These are phyloP conservation scores for Rehmannia glutinosa DNA, from an alignment of 257 asterid genomes.

Conservation along the genomic window DNA sequence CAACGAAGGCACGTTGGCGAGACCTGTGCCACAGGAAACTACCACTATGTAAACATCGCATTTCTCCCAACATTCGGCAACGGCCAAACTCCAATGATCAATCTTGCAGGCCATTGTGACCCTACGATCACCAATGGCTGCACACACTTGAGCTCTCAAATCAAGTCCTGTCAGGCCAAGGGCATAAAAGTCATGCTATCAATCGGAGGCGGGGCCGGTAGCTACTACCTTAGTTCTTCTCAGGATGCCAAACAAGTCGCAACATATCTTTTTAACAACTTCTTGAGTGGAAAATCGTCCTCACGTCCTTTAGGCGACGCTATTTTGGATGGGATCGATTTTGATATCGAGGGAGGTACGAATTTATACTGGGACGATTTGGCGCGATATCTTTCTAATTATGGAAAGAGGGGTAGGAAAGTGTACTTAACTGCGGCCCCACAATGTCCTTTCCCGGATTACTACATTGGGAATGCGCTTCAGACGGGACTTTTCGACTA, in stretches of 20 bases:
- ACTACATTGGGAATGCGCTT: conserved; percentile 26
- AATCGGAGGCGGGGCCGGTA: conserved; percentile 28
- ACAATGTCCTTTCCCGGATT: conserved; percentile 51
- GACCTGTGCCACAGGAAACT: conserved; percentile 31
- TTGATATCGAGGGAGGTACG: conserved; percentile 39
- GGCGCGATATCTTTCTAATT: conserved; percentile 22
- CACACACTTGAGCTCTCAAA: conserved; percentile 15
- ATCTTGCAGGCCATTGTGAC: too few relatives aligned
- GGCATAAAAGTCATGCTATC: conserved; percentile 35
- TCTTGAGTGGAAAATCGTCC: too few relatives aligned
- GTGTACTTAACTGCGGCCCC: conserved; percentile 51
- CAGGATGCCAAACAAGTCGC: conserved; percentile 19
- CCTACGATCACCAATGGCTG: conserved; percentile 29
- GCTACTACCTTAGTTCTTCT: conserved; percentile 32
- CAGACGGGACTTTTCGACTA: conserved; percentile 37
- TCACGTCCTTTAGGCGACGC: conserved; percentile 33
- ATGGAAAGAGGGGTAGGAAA: conserved; percentile 32
- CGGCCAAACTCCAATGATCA: conserved; percentile 33
- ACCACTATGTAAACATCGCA: conserved; percentile 30
- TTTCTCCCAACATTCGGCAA: conserved; percentile 43
- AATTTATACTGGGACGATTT: conserved; percentile 33
- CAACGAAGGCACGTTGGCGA: conserved; percentile 10
- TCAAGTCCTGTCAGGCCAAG: conserved; percentile 30
- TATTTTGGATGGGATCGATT: conserved; percentile 34
- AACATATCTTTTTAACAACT: conserved; percentile 16